phyloP scores from a whole-genome alignment of 169 alveolate species.

The Eimeria mitis region DNA sequence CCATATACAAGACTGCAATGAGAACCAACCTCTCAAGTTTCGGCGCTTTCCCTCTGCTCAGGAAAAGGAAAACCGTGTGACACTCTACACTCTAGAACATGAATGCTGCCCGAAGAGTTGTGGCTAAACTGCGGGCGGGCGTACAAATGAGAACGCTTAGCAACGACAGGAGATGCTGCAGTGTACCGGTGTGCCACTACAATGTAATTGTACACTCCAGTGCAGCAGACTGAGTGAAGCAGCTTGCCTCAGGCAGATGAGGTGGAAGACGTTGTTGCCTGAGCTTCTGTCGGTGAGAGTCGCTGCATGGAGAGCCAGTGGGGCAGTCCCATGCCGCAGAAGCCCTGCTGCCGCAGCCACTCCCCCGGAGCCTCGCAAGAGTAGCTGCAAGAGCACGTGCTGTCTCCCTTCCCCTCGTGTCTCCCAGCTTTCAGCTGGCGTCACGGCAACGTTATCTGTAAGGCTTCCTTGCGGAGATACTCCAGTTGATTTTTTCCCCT shows the following conservation, averaged over 20 bases:
- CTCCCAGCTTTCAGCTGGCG: slow-evolving; percentile 8
- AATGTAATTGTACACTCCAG: background rate
- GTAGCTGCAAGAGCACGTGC: slow-evolving; percentile 67
- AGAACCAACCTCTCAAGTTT: background rate
- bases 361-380: slow-evolving; percentile 65
- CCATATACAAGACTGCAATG: background rate
- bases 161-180: background rate
- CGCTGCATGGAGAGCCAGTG: slow-evolving; percentile 44
- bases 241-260: slow-evolving; percentile 53
- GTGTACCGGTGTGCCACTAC: background rate
- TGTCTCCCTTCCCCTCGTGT: slow-evolving; percentile 20
- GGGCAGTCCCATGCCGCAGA: slow-evolving; percentile 47
- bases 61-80: background rate
- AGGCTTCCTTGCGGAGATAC: background rate
- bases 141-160: background rate
- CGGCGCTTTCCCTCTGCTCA: background rate
- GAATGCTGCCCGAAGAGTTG: background rate
- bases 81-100: background rate
- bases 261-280: slow-evolving; percentile 71
- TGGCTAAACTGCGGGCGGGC: background rate
- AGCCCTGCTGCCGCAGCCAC: slow-evolving; percentile 75
- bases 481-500: background rate
- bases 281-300: slow-evolving; percentile 42
- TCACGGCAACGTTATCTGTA: background rate
- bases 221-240: background rate